Evolutionary conservation across 768 basidiomycete genomes (phyloP), one percentile per base, ranked within the genome.

Genomic region (Mycena olivaceomarginata): DNA sequence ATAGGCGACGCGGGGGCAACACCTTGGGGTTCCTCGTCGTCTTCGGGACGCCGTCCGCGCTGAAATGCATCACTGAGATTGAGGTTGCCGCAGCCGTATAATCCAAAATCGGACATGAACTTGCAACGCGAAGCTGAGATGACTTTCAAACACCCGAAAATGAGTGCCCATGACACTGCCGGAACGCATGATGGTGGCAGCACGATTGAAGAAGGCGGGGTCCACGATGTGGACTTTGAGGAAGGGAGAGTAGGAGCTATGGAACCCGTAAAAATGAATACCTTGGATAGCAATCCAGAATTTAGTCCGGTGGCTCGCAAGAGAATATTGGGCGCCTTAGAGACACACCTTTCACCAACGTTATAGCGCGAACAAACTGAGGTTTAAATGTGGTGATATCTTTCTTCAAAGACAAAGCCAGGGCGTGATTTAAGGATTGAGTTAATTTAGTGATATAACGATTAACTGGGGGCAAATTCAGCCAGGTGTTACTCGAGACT

Each of bases 31-130:
- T 79, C 77, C 43, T 87, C 86, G 7, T 86, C 82, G 37, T 86
- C 87, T 60, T 85, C 86, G 12, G 82, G 80, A 37, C 84, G 84
- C 22, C 79, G 80, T 41, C 90, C 89, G 20, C 95, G 91, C 81
- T 92, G 89, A 86, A 92, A 91, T n/a, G 89, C 92, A 67, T 93
- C 89, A 59, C 88, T 89, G 4, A 98, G 85, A 73, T 98, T 93
- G 60, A 99, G 88, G 92, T 94, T 96, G 2, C 96, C 97, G 84
- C 98, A 99, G 3, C 98, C 98, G 80, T 97, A 98, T 37, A 99
- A 89, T 73, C 96, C 97, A 82, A 96, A 97, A 86, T 99, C 98
- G 84, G 94, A 94, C 91, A 99, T 90, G 86, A 99, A 98, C 86
- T 99, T 99, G 98, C 46, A 99, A 89, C 37, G 93, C 86, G 84